Base-by-base conservation (phyloP, 306 rosid species). In the Boehmeria nivea region DNA sequence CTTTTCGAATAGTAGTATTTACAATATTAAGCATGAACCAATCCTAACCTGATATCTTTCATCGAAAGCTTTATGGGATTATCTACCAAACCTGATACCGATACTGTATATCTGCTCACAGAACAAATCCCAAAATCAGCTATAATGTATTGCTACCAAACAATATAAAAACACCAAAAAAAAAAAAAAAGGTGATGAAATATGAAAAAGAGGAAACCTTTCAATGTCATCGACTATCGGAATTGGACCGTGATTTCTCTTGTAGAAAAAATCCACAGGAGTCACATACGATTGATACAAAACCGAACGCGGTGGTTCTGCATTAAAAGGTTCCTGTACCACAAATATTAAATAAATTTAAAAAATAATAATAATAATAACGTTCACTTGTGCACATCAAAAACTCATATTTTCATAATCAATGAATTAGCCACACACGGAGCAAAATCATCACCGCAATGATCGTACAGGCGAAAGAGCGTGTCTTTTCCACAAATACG, bases 161-260 rank as follows among this genome's bases (percentile, higher is more conserved):
- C 59, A 43, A 24, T 20, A 38, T 54, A 44, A 38, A 6, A 16
- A 23, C 21, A 2, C 4, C 8, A 1, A 3, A 2, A 3, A 21
- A 37, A 56, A 56, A 21, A 38, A 16, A 57, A 10, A 4, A 42
- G 18, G 21, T 6, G 8, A n/a, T n/a, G 25, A 28, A 49, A 40
- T 18, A 21, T 12, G 31, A 7, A 40, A n/a, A n/a, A n/a, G n/a
- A n/a, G n/a, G n/a, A n/a, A 14, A 90, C 98, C 89, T 90, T 49
- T 84, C 55, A 2, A 90, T 61, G 53, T 87, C 89, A 46, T 90
- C 72, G 45, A 87, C 79, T 3, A 82, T 12, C 2, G 95, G 95
- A 16, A 87, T 84, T 2, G 95, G 95, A 16, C 95, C 98, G 62
- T 90, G 98, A 51, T 84, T 90, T 60, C 98, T 76, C 85, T 90